Conservation (phyloP, 805 yeast genomes). For the Metschnikowia anglica region DNA sequence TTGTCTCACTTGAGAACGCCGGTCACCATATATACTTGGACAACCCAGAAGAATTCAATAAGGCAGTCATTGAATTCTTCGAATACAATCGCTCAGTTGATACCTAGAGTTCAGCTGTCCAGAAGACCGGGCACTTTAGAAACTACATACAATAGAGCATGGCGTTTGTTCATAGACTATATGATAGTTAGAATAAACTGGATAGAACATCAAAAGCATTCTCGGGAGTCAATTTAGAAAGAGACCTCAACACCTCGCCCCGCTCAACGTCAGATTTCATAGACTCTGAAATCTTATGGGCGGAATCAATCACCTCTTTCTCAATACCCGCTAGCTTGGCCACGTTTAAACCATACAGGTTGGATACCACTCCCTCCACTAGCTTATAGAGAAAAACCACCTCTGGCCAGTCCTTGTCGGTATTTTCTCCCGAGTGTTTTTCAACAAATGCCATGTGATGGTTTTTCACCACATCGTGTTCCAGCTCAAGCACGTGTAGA, state of each 20-base stretch:
- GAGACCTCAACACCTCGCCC: slow-evolving; percentile 2
- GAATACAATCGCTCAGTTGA: slow-evolving; percentile 6
- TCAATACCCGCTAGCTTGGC: slow-evolving; percentile 74
- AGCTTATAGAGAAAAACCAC: slow-evolving; percentile 40
- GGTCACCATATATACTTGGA: slow-evolving; percentile 47
- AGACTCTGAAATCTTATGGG: slow-evolving; percentile 38
- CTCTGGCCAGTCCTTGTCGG: slow-evolving; percentile 32
- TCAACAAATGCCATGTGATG: slow-evolving; percentile 70
- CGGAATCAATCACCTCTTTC: slow-evolving; percentile 42
- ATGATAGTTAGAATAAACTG: neutral
- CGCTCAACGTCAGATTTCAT: slow-evolving; percentile 30
- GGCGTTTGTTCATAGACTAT: too few species aligned
- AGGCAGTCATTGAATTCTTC: slow-evolving; percentile 26
- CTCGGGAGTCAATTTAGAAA: slow-evolving; percentile 3
- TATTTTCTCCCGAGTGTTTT: slow-evolving; percentile 27
- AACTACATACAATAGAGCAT: neutral
- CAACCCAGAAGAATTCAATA: slow-evolving; percentile 36
- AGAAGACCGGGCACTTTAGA: neutral
- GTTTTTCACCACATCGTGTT: slow-evolving; percentile 47
- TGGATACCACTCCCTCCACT: slow-evolving; percentile 41
- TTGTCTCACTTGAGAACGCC: slow-evolving; percentile 31
- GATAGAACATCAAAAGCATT: slow-evolving; percentile 6
- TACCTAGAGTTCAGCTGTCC: too few species aligned
- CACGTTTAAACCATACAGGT: slow-evolving; percentile 83
- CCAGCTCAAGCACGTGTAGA: slow-evolving; percentile 50